phyloP scores from a whole-genome alignment of 2,329 filamentous ascomycete species.

The Penicillium sclerotigenum region DNA sequence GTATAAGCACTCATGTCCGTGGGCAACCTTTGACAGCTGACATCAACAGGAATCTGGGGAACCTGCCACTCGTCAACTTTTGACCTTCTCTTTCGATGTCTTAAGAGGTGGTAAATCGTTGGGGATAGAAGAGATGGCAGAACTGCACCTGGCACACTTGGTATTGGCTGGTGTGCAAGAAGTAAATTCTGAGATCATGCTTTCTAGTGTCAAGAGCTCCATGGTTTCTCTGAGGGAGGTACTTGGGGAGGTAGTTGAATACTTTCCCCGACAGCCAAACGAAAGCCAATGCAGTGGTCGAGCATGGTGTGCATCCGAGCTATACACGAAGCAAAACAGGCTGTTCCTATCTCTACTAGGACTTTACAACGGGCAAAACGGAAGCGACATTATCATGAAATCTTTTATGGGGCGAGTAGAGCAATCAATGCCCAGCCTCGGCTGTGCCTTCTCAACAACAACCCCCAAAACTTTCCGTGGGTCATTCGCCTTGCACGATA shows the following conservation, averaged over 20 bases:
- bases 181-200: slow-evolving; percentile 7
- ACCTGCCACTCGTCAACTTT: slow-evolving; percentile 18
- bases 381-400: slow-evolving; percentile 13
- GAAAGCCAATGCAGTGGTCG: slow-evolving; percentile 20
- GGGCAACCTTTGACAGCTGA: not conserved
- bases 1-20: slow-evolving; percentile 27
- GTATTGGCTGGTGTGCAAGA: slow-evolving; percentile 26
- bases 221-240: slow-evolving; percentile 13
- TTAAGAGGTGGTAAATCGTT: slow-evolving; percentile 12
- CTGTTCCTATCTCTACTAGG: slow-evolving; percentile 26
- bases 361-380: slow-evolving; percentile 21
- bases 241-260: slow-evolving; percentile 17
- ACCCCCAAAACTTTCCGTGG: slow-evolving; percentile 11
- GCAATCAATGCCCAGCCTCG: slow-evolving; percentile 1
- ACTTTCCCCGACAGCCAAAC: slow-evolving; percentile 20
- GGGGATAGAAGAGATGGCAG: slow-evolving; percentile 9
- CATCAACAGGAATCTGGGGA: slow-evolving; percentile 20
- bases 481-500: slow-evolving; percentile 8
- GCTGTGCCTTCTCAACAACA: slow-evolving; percentile 19
- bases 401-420: slow-evolving; percentile 21
- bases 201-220: slow-evolving; percentile 11
- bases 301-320: slow-evolving; percentile 15
- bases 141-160: slow-evolving; percentile 23
- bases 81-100: slow-evolving; percentile 24
- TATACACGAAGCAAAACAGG: slow-evolving; percentile 24